Base-by-base conservation (phyloP, 1,139 yeast species). In the Zygoascus meyerae region DNA sequence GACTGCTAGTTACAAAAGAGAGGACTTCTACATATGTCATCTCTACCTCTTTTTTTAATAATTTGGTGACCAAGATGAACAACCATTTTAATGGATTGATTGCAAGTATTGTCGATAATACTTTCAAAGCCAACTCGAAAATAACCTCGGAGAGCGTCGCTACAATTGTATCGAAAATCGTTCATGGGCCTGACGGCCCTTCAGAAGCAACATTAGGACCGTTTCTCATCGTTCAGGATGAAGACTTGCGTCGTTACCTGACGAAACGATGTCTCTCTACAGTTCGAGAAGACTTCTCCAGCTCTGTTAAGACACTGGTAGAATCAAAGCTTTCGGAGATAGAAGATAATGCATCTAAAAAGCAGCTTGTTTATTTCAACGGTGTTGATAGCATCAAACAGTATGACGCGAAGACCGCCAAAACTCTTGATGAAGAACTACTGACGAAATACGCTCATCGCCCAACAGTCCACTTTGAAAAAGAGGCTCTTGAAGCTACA, bases 341-440 rank as follows among this genome's bases (percentile, higher is more conserved):
- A 17, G 37, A 37, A 11, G 44, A 40, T 16, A 30, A 40, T 17
- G 41, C 35, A 10, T 11, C 37, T 32, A 36, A 39, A 14, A 45
- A 44, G 45, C 43, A 54, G 16, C 11, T 42, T 34, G 40, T 54
- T 8, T 52, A 54, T 30, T 45, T 49, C 17, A 46, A 47, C 21
- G 58, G 56, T 1, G 39, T 48, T 17, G 44, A 46, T 34, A 41
- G 40, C 26, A 33, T 47, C 17, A 34, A 42, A 34, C 30, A 35
- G 14, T 42, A 44, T 10, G 58, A 55, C 34, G 31, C 40, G 12
- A 54, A 53, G 39, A 48, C 53, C n/a, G 41, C 44, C 14, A 28
- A 40, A 5, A 50, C 48, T 32, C 44, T 54, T 11, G 37, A 37
- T 14, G 34, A 32, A 9, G 59, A 55, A 34, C 54, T 55, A 11